Evolutionary conservation across 1,284 basidiomycete genomes (phyloP).

Genomic region (Cryptococcus sp.): DNA sequence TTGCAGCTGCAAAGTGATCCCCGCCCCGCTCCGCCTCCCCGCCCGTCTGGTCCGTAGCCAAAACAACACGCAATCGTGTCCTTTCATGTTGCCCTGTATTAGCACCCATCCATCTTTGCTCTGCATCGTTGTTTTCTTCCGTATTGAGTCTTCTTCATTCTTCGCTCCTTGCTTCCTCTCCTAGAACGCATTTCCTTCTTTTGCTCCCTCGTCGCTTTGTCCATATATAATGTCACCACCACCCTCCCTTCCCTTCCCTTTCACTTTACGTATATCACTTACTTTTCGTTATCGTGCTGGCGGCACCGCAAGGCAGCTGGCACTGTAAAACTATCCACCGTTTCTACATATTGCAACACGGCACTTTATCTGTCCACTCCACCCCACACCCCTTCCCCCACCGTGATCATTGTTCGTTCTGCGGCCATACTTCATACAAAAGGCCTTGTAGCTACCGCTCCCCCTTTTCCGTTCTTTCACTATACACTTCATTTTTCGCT

Average conservation of each 20-base stretch:
- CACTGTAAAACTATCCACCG: no score
- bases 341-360: no score
- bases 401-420: no score
- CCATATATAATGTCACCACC: background rate
- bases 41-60: background rate
- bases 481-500: no score
- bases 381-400: no score
- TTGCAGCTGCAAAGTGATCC: conserved; percentile 8
- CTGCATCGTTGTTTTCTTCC: background rate
- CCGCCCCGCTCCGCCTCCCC: background rate
- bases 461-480: no score
- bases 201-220: background rate
- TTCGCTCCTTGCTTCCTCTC: background rate
- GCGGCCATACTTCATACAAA: no score
- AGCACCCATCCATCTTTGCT: background rate
- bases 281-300: no score
- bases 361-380: no score
- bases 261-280: background rate
- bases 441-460: no score
- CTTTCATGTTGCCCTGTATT: conserved; percentile 1
- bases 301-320: no score
- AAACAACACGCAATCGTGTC: background rate
- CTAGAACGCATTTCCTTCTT: background rate
- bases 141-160: background rate
- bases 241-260: background rate